These are phyloP conservation scores for Arachnomyces sp. DNA, from an alignment of 2,329 filamentous ascomycete species.

Conservation along the genomic window DNA sequence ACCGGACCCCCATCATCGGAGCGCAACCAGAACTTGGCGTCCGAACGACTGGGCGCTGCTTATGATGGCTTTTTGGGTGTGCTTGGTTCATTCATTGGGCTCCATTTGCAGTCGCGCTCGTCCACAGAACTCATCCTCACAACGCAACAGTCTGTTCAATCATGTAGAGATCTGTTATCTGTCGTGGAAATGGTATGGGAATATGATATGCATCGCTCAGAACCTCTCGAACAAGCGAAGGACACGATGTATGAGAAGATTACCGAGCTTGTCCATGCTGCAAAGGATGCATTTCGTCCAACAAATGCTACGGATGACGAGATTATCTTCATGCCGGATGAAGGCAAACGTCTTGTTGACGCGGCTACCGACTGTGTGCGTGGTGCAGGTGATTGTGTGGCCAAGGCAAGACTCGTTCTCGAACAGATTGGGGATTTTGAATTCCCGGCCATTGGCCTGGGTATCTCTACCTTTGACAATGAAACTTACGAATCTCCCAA, in stretches of 20 bases:
- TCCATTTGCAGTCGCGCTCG: slow-evolving; percentile 88
- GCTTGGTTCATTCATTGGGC: slow-evolving; percentile 85
- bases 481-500: slow-evolving; percentile 1
- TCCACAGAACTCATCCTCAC: slow-evolving; percentile 72
- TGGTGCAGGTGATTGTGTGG: slow-evolving; percentile 82
- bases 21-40: slow-evolving; percentile 66
- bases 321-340: slow-evolving; percentile 70
- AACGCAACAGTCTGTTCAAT: slow-evolving; percentile 73
- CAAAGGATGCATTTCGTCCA: slow-evolving; percentile 66
- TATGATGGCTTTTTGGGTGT: slow-evolving; percentile 87
- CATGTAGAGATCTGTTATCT: slow-evolving; percentile 68
- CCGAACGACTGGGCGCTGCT: slow-evolving; percentile 66
- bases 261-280: slow-evolving; percentile 69
- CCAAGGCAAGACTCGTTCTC: slow-evolving; percentile 74
- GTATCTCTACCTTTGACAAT: slow-evolving; percentile 28
- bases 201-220: slow-evolving; percentile 61
- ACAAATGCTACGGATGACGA: slow-evolving; percentile 61
- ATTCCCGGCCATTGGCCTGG: slow-evolving; percentile 47
- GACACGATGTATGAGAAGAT: slow-evolving; percentile 72
- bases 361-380: slow-evolving; percentile 83
- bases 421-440: slow-evolving; percentile 89
- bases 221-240: slow-evolving; percentile 59
- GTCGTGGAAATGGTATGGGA: slow-evolving; percentile 76
- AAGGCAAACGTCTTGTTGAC: slow-evolving; percentile 64
- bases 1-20: slow-evolving; percentile 57